These are phyloP conservation scores for Talaromyces sp. DNA, from an alignment of 2,329 filamentous ascomycete species.

Conservation along the genomic window DNA sequence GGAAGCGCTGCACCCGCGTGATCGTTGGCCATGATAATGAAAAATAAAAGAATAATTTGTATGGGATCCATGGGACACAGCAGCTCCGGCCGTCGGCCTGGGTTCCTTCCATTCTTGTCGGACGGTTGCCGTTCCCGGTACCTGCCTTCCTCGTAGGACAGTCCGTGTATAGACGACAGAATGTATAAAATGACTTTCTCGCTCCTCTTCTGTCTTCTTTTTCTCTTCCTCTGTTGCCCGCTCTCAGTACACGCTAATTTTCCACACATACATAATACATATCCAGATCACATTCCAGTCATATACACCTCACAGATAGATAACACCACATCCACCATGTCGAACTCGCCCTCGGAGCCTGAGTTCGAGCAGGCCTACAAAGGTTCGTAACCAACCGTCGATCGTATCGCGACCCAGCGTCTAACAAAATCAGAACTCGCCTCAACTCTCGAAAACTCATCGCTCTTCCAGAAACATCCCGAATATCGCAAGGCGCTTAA, in stretches of 20 bases:
- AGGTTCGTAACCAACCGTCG: conserved; percentile 51
- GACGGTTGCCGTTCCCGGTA: background rate
- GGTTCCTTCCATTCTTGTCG: background rate
- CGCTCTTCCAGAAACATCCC: conserved; percentile 88
- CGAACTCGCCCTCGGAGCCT: conserved; percentile 81
- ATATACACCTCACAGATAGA: background rate
- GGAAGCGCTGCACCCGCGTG: conserved; percentile 1
- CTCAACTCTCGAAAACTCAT: conserved; percentile 89
- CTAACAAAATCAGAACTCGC: conserved; percentile 66
- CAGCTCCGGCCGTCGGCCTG: conserved; percentile 3
- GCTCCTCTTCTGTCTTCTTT: background rate
- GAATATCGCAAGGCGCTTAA: conserved; percentile 90
- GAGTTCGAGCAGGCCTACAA: conserved; percentile 99
- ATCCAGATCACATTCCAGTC: background rate
- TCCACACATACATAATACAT: background rate
- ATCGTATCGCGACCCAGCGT: background rate
- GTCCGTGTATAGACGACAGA: too few species aligned
- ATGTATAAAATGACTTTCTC: background rate
- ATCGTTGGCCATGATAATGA: background rate
- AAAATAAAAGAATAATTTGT: background rate
- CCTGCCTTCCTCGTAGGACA: background rate
- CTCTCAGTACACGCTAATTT: background rate
- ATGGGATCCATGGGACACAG: background rate
- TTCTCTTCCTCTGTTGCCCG: background rate
- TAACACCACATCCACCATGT: conserved; percentile 54